Conservation (phyloP, 2,329 filamentous ascomycete species). For the Colletotrichum costaricense region DNA sequence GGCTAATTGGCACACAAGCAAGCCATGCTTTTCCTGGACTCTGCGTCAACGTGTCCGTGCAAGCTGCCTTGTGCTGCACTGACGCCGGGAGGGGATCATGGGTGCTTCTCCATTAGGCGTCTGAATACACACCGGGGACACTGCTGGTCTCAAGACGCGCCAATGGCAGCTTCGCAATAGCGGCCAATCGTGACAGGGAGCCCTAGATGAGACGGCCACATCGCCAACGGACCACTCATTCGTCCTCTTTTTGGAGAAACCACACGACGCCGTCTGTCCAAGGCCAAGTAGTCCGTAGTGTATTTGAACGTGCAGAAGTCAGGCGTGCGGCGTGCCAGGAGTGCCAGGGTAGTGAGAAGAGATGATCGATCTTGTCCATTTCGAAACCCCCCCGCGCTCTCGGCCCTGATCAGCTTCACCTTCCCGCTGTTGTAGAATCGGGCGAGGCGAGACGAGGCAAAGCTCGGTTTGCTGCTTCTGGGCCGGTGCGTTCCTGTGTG, state of each 20-base stretch:
- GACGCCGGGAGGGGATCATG: conserved; percentile 13
- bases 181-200: conserved; percentile 21
- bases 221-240: conserved; percentile 21
- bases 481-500: neutral
- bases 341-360: neutral
- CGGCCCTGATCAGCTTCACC: neutral
- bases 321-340: no score
- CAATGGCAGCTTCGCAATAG: conserved; percentile 26
- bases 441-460: conserved; percentile 1
- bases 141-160: conserved; percentile 16
- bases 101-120: conserved; percentile 20
- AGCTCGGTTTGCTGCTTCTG: neutral
- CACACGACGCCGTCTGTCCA: conserved; percentile 2
- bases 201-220: conserved; percentile 14
- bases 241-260: conserved; percentile 30
- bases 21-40: neutral
- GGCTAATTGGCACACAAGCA: neutral
- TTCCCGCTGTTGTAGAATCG: neutral
- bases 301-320: no score
- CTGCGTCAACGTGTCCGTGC: conserved; percentile 6
- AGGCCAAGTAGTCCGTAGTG: neutral
- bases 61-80: conserved; percentile 15
- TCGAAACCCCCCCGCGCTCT: neutral
- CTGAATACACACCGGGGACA: conserved; percentile 13
- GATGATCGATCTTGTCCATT: neutral